phyloP scores from a whole-genome alignment of 2,329 filamentous ascomycete species.

The Fusarium temperatum region DNA sequence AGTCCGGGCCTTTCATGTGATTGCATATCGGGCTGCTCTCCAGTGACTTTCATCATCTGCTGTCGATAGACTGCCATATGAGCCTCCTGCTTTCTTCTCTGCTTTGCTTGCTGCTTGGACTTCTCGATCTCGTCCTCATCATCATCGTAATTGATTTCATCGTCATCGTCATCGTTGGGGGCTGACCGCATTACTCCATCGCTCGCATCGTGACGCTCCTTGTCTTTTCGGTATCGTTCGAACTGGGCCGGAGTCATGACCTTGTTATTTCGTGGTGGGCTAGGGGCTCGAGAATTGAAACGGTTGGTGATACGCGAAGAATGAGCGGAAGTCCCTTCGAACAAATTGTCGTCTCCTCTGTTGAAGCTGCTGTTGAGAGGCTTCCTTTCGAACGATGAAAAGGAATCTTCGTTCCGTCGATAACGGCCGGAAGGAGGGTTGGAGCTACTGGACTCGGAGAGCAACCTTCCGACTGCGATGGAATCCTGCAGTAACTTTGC shows the following conservation, averaged over 20 bases:
- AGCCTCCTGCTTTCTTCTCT: constrained; percentile 87
- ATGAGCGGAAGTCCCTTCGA: constrained; percentile 57
- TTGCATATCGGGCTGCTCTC: constrained; percentile 60
- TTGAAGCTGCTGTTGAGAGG: constrained; percentile 44
- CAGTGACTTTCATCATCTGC: constrained; percentile 96
- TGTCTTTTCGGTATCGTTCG: constrained; percentile 80
- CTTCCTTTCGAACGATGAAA: constrained; percentile 44
- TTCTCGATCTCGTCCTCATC: constrained; percentile 84
- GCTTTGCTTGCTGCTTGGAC: constrained; percentile 75
- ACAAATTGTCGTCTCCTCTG: constrained; percentile 65
- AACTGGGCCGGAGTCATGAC: constrained; percentile 93
- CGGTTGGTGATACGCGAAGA: constrained; percentile 51
- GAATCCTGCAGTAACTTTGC: constrained; percentile 63
- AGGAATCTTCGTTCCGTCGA: constrained; percentile 54
- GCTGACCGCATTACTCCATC: constrained; percentile 55
- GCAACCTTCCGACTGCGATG: constrained; percentile 58
- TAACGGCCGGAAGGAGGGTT: constrained; percentile 43
- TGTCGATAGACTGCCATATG: constrained; percentile 90
- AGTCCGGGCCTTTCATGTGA: constrained; percentile 62
- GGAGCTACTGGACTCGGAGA: constrained; percentile 44
- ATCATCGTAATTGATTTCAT: constrained; percentile 73
- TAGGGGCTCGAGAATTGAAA: constrained; percentile 47
- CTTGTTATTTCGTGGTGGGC: constrained; percentile 69
- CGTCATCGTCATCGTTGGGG: constrained; percentile 68
- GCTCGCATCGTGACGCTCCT: constrained; percentile 65